Conservation (phyloP, 2,329 filamentous ascomycete species). For the Pleomassaria siparia region DNA sequence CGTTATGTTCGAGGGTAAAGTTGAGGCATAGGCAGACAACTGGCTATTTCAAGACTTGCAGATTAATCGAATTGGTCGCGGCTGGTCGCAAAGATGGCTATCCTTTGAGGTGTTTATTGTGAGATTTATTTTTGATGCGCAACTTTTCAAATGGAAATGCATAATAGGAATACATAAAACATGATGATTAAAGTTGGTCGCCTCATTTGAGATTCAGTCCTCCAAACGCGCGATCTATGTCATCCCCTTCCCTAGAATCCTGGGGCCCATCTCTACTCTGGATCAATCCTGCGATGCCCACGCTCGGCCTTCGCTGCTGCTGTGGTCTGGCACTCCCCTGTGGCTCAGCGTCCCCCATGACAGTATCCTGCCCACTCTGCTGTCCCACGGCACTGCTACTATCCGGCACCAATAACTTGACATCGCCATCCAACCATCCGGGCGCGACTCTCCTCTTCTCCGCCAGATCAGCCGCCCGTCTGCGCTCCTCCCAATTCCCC, state of each 20-base stretch:
- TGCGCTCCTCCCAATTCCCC: slow-evolving; percentile 67
- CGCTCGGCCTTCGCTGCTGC: slow-evolving; percentile 14
- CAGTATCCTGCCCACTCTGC: slow-evolving; percentile 51
- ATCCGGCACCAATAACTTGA: slow-evolving; percentile 67
- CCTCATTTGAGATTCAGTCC: slow-evolving; percentile 59
- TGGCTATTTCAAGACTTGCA: slow-evolving; percentile 24
- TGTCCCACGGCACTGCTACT: slow-evolving; percentile 52
- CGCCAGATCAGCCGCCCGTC: slow-evolving; percentile 67
- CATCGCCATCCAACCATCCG: slow-evolving; percentile 75
- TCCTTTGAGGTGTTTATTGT: too few relatives aligned
- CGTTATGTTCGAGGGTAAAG: slow-evolving; percentile 9
- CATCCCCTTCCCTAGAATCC: slow-evolving; percentile 59
- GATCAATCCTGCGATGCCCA: slow-evolving; percentile 25
- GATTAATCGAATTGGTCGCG: slow-evolving; percentile 32
- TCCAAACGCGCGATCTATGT: slow-evolving; percentile 65
- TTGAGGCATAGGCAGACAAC: slow-evolving; percentile 14
- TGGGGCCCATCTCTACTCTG: slow-evolving; percentile 41
- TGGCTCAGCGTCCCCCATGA: slow-evolving; percentile 12
- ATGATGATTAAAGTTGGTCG: background rate
- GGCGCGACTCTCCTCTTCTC: slow-evolving; percentile 80
- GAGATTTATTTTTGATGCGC: too few relatives aligned
- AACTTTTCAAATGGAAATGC: too few relatives aligned
- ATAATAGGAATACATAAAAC: background rate
- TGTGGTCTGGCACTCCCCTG: slow-evolving; percentile 14
- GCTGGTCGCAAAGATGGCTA: slow-evolving; percentile 29